Percentiles rank a stretch among this genome's conserved stretches.
These are phyloP conservation scores for Elsinoe batatas DNA, from an alignment of 2,329 filamentous ascomycete species.

Conservation along the genomic window DNA sequence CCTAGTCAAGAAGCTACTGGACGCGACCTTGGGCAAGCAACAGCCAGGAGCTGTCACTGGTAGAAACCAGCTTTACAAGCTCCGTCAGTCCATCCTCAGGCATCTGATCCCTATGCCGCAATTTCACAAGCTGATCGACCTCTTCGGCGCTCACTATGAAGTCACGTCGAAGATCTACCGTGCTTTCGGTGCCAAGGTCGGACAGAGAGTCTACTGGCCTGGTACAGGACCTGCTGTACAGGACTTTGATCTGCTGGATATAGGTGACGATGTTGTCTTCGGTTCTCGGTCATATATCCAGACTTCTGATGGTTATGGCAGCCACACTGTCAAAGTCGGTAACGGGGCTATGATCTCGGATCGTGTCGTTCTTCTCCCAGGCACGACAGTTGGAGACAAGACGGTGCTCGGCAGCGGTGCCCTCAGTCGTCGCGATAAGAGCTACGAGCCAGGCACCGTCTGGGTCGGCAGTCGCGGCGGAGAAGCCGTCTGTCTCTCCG, in stretches of 20 bases:
- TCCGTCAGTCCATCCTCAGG: slow-evolving; percentile 38
- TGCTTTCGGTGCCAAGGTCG: slow-evolving; percentile 43
- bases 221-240: slow-evolving; percentile 45
- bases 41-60: slow-evolving; percentile 25
- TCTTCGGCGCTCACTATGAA: slow-evolving; percentile 49
- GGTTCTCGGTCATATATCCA: slow-evolving; percentile 46
- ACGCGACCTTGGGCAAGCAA: slow-evolving; percentile 32
- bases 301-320: slow-evolving; percentile 44
- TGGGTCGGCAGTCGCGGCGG: slow-evolving; percentile 46
- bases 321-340: slow-evolving; percentile 38
- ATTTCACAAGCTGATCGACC: slow-evolving; percentile 40
- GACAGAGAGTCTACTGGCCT: slow-evolving; percentile 48
- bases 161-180: slow-evolving; percentile 43
- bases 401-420: slow-evolving; percentile 47
- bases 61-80: slow-evolving; percentile 32
- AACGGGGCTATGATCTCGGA: slow-evolving; percentile 49
- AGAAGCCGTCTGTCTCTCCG: slow-evolving; percentile 39
- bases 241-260: slow-evolving; percentile 46
- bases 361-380: slow-evolving; percentile 44
- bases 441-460: slow-evolving; percentile 38
- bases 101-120: slow-evolving; percentile 35
- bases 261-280: slow-evolving; percentile 52
- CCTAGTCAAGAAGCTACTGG: slow-evolving; percentile 33
- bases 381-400: slow-evolving; percentile 39
- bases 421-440: slow-evolving; percentile 37